phyloP scores from a whole-genome alignment of 2,329 filamentous ascomycete species.

The Fusarium vanettenii region DNA sequence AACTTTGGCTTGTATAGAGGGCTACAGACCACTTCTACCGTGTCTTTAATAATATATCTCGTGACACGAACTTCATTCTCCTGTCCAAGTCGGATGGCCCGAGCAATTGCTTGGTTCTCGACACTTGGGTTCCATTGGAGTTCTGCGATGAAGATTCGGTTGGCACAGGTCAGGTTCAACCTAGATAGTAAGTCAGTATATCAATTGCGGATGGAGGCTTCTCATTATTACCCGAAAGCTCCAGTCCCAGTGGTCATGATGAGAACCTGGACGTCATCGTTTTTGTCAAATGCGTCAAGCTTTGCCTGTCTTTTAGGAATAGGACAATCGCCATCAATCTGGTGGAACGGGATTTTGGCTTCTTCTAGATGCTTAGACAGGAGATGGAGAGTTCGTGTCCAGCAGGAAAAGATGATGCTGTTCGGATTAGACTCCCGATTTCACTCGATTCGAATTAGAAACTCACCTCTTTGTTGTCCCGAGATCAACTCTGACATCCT shows the following conservation, averaged over 20 bases:
- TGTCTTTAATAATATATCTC: slow-evolving; percentile 57
- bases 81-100: slow-evolving; percentile 61
- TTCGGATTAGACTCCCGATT: neutral
- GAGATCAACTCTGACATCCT: neutral
- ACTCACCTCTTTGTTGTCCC: neutral
- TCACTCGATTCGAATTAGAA: neutral
- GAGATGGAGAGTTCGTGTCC: slow-evolving; percentile 56
- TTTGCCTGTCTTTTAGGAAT: slow-evolving; percentile 51
- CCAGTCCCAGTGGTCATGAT: slow-evolving; percentile 66
- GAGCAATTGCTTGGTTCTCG: slow-evolving; percentile 63
- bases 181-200: slow-evolving; percentile 37
- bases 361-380: slow-evolving; percentile 45
- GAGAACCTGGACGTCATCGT: slow-evolving; percentile 49
- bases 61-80: slow-evolving; percentile 54
- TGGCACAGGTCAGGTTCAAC: slow-evolving; percentile 61
- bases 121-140: slow-evolving; percentile 67
- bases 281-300: slow-evolving; percentile 52
- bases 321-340: slow-evolving; percentile 58
- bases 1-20: fast-evolving
- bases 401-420: slow-evolving; percentile 60
- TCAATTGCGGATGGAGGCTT: too few species aligned
- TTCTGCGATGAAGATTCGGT: slow-evolving; percentile 62
- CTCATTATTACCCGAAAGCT: slow-evolving; percentile 54
- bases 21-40: slow-evolving; percentile 55
- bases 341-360: slow-evolving; percentile 45